phyloP scores from a whole-genome alignment of 345 rosid species.

The Murraya paniculata region DNA sequence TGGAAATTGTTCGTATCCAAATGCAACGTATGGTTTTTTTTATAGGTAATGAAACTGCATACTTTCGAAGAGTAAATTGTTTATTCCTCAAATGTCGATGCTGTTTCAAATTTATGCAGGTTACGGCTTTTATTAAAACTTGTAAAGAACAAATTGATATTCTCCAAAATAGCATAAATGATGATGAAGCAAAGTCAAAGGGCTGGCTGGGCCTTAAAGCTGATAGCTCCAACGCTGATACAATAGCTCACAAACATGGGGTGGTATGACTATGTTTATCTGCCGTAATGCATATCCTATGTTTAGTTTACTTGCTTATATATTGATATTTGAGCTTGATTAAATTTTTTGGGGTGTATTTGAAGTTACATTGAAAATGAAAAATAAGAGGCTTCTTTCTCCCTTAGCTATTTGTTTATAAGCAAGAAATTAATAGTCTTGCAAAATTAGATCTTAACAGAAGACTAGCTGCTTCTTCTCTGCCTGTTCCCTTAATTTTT shows the following conservation, averaged over 20 bases:
- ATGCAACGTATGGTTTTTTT: neutral
- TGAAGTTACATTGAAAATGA: neutral
- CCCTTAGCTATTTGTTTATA: neutral
- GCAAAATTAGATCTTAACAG: neutral
- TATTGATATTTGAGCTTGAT: neutral
- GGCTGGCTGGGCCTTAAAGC: constrained; percentile 73
- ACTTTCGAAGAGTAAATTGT: neutral
- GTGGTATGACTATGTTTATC: constrained; percentile 50
- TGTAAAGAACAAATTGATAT: constrained; percentile 89
- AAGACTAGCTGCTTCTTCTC: neutral
- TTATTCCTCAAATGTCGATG: neutral
- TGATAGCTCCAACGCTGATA: constrained; percentile 66
- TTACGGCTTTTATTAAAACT: constrained; percentile 74
- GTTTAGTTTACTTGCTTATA: neutral
- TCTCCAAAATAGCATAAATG: constrained; percentile 61
- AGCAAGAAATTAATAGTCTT: neutral
- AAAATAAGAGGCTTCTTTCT: neutral
- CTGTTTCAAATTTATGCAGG: constrained; percentile 33
- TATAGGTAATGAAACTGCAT: neutral
- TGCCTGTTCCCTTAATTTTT: neutral
- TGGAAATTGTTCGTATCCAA: neutral
- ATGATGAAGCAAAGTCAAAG: constrained; percentile 68
- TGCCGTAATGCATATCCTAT: neutral
- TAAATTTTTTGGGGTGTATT: too few species aligned
- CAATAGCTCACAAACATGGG: constrained; percentile 90